Percentiles rank a stretch among this genome's conserved stretches.
Evolutionary conservation across 2,329 filamentous ascomycete species (phyloP).

Genomic region (Botrytis aclada): DNA sequence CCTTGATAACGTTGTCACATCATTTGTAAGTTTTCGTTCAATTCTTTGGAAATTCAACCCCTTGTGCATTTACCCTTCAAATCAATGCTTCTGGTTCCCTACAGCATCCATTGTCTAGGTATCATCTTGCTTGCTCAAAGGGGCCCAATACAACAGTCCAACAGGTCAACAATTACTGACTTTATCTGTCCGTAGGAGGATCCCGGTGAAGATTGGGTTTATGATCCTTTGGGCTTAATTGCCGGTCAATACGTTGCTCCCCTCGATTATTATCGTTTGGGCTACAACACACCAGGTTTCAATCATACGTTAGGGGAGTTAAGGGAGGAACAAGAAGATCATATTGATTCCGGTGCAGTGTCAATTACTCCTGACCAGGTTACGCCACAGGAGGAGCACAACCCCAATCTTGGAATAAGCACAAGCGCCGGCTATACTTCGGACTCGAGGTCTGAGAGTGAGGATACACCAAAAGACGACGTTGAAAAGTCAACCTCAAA

Average conservation of each 20-base stretch:
- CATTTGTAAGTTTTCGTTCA: not conserved
- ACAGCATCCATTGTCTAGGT: not conserved
- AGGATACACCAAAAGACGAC: not conserved
- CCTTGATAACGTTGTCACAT: not conserved
- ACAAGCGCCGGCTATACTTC: constrained; percentile 6
- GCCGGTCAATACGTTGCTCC: not conserved
- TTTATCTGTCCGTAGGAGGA: not conserved
- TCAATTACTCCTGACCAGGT: not conserved
- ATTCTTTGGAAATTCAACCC: not conserved
- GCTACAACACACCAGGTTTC: not conserved
- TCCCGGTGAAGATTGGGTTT: not conserved
- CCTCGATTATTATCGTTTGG: not conserved
- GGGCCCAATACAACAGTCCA: not conserved
- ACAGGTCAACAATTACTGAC: not conserved
- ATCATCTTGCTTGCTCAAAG: not conserved
- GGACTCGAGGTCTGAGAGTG: not conserved
- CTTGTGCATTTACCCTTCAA: not conserved
- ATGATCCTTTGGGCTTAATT: not conserved
- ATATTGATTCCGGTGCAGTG: not conserved
- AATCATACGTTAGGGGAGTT: not conserved
- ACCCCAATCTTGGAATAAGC: not conserved
- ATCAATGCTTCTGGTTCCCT: not conserved
- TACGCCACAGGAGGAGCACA: not conserved
- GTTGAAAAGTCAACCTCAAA: not conserved
- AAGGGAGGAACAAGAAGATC: not conserved